Percentiles rank a stretch among this genome's conserved stretches.
Evolutionary conservation across 2,329 filamentous ascomycete genomes (phyloP).

Genomic region (Nectriaceae sp.): DNA sequence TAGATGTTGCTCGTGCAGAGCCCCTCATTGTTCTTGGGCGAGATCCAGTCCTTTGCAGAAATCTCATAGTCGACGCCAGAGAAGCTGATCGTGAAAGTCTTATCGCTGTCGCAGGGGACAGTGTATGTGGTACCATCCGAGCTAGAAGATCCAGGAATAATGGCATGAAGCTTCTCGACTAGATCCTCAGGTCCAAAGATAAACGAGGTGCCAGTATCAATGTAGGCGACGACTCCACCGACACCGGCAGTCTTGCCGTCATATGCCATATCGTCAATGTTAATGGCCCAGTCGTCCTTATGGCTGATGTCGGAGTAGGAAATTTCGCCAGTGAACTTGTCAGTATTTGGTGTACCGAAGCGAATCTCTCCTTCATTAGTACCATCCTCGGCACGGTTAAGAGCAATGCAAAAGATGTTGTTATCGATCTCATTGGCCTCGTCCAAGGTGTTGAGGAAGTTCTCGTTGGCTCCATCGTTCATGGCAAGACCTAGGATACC

Average conservation of each 20-base stretch:
- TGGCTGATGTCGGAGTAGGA: constrained; percentile 61
- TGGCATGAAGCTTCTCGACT: constrained; percentile 66
- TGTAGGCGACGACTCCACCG: constrained; percentile 63
- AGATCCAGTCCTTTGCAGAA: constrained; percentile 71
- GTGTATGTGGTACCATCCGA: constrained; percentile 64
- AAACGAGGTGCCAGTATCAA: constrained; percentile 84
- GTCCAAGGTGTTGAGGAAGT: constrained; percentile 66
- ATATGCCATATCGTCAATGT: constrained; percentile 65
- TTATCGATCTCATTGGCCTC: constrained; percentile 55
- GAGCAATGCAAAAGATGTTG: constrained; percentile 71
- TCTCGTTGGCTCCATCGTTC: constrained; percentile 59
- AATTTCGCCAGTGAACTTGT: constrained; percentile 68
- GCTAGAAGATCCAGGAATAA: constrained; percentile 62
- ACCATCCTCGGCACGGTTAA: constrained; percentile 68
- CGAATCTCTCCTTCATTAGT: constrained; percentile 73
- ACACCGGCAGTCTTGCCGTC: constrained; percentile 60
- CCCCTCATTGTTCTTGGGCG: constrained; percentile 43
- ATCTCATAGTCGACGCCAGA: constrained; percentile 68
- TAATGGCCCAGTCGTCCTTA: constrained; percentile 71
- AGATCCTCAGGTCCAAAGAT: constrained; percentile 70
- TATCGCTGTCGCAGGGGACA: constrained; percentile 71
- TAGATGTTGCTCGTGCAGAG: constrained; percentile 73
- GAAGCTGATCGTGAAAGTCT: constrained; percentile 65
- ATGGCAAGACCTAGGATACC: constrained; percentile 81
- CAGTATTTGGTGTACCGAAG: constrained; percentile 70